Evolutionary conservation across 169 alveolate species (phyloP).

Genomic region (Blepharisma undulans): DNA sequence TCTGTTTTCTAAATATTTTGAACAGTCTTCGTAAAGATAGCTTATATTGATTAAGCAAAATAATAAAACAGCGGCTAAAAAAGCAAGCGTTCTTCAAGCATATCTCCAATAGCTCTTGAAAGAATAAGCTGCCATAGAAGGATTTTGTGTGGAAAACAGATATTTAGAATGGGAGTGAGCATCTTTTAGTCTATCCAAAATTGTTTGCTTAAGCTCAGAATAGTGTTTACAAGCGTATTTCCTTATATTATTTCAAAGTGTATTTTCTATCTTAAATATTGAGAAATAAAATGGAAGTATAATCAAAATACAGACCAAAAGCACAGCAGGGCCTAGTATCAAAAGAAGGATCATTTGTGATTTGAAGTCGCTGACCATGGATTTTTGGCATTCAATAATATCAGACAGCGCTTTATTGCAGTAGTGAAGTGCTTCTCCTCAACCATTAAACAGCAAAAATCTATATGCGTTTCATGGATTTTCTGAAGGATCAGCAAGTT

Average conservation of each 20-base stretch:
- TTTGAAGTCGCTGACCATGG: not conserved
- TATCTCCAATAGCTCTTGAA: not conserved
- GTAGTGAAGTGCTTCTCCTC: not conserved
- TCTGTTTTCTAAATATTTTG: not conserved
- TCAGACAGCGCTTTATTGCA: not conserved
- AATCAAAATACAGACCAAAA: not conserved
- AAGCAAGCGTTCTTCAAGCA: not conserved
- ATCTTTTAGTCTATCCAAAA: not conserved
- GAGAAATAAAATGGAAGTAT: not conserved
- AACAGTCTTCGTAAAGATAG: not conserved
- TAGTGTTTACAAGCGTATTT: not conserved
- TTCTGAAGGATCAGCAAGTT: not conserved
- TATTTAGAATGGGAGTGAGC: not conserved
- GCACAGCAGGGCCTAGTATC: not conserved
- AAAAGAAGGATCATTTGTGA: not conserved
- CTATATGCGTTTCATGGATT: not conserved
- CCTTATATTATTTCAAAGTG: not conserved
- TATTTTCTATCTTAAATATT: not conserved
- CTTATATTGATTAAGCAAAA: not conserved
- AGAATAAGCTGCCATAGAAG: not conserved
- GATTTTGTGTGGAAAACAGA: not conserved
- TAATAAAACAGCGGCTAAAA: not conserved
- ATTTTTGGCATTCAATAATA: not conserved
- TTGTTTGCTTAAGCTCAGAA: not conserved
- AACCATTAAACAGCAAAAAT: not conserved